Percentiles rank a stretch among this genome's conserved stretches.
These are phyloP conservation scores for Gamsiella multidivaricata DNA, from an alignment of 192 early-diverging fungal species.

Conservation along the genomic window DNA sequence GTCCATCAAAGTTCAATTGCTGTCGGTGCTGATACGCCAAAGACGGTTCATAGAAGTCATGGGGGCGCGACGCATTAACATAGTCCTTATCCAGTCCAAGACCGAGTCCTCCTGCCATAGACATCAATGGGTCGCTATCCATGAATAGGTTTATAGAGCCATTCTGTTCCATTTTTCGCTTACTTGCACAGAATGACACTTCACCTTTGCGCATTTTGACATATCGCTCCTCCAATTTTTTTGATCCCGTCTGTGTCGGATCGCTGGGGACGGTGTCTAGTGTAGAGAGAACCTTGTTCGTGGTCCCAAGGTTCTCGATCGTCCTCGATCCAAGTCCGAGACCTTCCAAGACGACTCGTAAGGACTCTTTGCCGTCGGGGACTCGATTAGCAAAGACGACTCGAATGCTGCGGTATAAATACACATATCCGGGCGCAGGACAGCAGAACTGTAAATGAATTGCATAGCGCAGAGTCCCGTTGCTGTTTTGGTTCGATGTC, in stretches of 20 bases:
- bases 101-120: not conserved
- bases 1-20: slow-evolving; percentile 18
- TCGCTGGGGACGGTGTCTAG: not conserved
- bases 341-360: slow-evolving; percentile 69
- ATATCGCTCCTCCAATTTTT: slow-evolving; percentile 35
- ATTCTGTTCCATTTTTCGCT: slow-evolving; percentile 20
- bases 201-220: slow-evolving; percentile 49
- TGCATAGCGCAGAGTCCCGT: slow-evolving; percentile 70
- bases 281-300: not conserved
- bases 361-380: slow-evolving; percentile 72
- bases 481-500: slow-evolving; percentile 11
- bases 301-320: slow-evolving; percentile 23
- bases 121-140: not conserved
- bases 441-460: slow-evolving; percentile 81
- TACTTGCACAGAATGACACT: slow-evolving; percentile 29
- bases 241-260: not conserved
- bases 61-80: not conserved
- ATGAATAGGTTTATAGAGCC: not conserved
- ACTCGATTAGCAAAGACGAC: slow-evolving; percentile 80
- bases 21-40: not conserved
- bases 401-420: slow-evolving; percentile 71
- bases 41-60: not conserved
- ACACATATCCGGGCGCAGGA: slow-evolving; percentile 65
- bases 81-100: slow-evolving; percentile 4
- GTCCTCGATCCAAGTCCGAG: slow-evolving; percentile 64